Conservation (phyloP, 2,329 filamentous ascomycete genomes). For the Clarireedia monteithiana region DNA sequence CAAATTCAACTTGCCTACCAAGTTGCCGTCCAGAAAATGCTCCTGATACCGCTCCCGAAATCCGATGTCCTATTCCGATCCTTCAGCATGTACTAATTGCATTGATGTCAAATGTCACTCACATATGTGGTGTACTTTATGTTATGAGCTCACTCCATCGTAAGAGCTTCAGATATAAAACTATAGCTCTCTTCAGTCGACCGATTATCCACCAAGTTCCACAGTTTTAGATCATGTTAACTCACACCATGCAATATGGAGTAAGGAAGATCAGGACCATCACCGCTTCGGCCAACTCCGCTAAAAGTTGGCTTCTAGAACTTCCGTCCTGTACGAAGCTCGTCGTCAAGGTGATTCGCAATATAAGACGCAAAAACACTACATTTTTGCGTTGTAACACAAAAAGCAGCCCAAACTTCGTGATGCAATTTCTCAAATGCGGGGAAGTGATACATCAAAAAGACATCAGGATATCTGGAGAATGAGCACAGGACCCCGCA, state of each 20-base stretch:
- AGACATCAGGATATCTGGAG: neutral
- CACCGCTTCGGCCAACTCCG: neutral
- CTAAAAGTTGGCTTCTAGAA: neutral
- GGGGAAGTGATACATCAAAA: neutral
- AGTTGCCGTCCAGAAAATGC: no score
- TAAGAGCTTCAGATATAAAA: neutral
- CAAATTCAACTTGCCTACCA: no score
- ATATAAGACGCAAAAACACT: neutral
- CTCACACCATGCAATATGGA: conserved; percentile 8
- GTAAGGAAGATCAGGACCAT: neutral
- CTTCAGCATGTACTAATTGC: no score
- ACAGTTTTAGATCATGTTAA: neutral
- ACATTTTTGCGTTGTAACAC: neutral
- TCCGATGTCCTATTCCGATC: no score
- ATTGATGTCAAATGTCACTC: neutral
- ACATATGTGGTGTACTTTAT: neutral
- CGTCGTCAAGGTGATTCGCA: neutral
- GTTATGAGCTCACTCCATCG: neutral
- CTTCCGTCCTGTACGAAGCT: neutral
- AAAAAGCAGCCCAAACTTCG: neutral
- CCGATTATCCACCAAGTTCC: neutral
- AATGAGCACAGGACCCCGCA: neutral
- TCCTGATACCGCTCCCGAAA: no score
- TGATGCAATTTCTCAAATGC: conserved; percentile 1
- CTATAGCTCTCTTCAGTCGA: neutral